Percentiles rank a stretch among this genome's conserved stretches.
Conservation (phyloP, 768 basidiomycete species). For the Termitomyces titanicus region DNA sequence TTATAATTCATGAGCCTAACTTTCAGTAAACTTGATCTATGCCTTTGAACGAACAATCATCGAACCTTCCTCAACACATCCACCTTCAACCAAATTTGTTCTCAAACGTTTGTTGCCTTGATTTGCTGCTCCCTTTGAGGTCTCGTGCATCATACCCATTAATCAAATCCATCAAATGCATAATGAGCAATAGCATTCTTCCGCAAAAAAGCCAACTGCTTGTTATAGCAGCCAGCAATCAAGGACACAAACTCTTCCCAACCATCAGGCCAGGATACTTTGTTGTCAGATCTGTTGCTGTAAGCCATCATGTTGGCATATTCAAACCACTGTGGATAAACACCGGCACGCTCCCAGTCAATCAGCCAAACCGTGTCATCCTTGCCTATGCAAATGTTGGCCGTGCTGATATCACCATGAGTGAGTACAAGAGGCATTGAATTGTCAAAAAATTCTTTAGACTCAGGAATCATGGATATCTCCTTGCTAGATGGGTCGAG, state of each 20-base stretch:
- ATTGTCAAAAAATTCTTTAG: slow-evolving; percentile 10
- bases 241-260: slow-evolving; percentile 1
- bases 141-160: too few relatives aligned
- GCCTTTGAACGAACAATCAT: too few relatives aligned
- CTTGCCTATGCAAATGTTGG: slow-evolving; percentile 15
- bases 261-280: not conserved
- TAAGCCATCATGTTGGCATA: slow-evolving; percentile 15
- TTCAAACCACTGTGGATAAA: slow-evolving; percentile 19
- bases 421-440: slow-evolving; percentile 18
- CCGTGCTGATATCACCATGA: slow-evolving; percentile 17
- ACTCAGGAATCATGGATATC: not conserved
- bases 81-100: too few relatives aligned
- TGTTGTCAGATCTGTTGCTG: not conserved
- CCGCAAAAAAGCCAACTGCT: not conserved
- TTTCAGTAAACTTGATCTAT: too few relatives aligned
- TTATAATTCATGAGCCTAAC: too few relatives aligned
- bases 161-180: slow-evolving; percentile 4
- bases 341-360: slow-evolving; percentile 19
- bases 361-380: slow-evolving; percentile 16
- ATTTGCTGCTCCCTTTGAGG: too few relatives aligned
- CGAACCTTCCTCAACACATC: too few relatives aligned
- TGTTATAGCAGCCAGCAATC: not conserved
- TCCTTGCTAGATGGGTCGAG: not conserved
- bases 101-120: too few relatives aligned
- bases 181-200: not conserved